Evolutionary conservation across 2,329 filamentous ascomycete species (phyloP).

Genomic region (Diaporthe nobilis): DNA sequence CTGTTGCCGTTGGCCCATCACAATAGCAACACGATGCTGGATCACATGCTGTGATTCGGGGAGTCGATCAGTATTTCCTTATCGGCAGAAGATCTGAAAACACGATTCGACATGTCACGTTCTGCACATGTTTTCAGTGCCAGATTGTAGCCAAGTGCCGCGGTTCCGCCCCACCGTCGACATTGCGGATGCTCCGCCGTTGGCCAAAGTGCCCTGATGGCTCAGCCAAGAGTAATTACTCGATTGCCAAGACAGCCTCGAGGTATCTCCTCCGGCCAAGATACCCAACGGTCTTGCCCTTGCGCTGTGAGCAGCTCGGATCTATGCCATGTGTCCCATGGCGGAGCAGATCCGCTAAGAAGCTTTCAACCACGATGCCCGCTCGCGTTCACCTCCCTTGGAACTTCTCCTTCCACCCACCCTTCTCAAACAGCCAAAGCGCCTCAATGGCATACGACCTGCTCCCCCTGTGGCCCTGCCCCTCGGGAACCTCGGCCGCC

Average conservation of each 20-base stretch:
- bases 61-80: background rate
- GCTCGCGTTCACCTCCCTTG: constrained; percentile 56
- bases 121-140: background rate
- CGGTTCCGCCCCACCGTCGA: background rate
- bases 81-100: too few species aligned
- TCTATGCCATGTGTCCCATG: too few species aligned
- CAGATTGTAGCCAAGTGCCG: too few species aligned
- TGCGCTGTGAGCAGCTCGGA: too few species aligned
- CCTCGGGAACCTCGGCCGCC: constrained; percentile 77
- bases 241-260: too few species aligned
- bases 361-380: background rate
- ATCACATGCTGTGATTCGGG: background rate
- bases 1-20: background rate
- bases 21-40: background rate
- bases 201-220: too few species aligned
- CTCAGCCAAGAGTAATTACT: too few species aligned
- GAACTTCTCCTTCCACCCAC: constrained; percentile 77
- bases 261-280: background rate
- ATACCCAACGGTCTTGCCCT: background rate
- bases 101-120: background rate
- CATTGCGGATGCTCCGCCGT: too few species aligned
- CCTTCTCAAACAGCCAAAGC: constrained; percentile 84
- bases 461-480: constrained; percentile 81
- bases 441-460: constrained; percentile 90
- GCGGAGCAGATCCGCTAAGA: too few species aligned